Evolutionary conservation across 2,329 filamentous ascomycete species (phyloP).

Genomic region (Talaromyces sp.): DNA sequence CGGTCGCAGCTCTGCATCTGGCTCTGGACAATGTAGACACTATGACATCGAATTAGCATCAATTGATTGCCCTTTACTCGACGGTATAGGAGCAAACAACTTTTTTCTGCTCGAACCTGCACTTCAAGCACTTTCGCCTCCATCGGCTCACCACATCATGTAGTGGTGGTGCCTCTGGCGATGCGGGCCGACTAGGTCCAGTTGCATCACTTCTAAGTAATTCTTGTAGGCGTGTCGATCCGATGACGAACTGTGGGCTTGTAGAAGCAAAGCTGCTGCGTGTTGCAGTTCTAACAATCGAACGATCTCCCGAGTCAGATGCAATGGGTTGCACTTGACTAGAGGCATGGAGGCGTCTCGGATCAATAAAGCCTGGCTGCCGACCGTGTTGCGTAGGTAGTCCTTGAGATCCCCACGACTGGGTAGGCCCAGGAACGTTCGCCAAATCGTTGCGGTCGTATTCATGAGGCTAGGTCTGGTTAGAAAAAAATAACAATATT

Average conservation of each 20-base stretch:
- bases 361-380: background rate
- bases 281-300: background rate
- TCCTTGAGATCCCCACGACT: background rate
- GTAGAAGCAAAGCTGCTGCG: too few relatives aligned
- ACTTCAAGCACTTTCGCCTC: background rate
- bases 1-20: background rate
- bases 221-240: too few relatives aligned
- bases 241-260: too few relatives aligned
- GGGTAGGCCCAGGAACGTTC: background rate
- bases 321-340: background rate
- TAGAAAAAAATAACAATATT: background rate
- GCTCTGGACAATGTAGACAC: background rate
- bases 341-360: background rate
- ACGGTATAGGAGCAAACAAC: background rate
- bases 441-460: background rate
- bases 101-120: background rate
- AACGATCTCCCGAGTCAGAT: background rate
- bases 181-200: background rate
- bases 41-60: background rate
- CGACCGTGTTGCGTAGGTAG: background rate
- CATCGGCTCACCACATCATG: background rate
- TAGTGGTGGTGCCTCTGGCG: background rate
- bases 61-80: background rate
- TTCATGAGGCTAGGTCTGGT: background rate
- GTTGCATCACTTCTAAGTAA: too few relatives aligned